Conservation (phyloP, 805 yeast genomes). For the Pichia membranifaciens region DNA sequence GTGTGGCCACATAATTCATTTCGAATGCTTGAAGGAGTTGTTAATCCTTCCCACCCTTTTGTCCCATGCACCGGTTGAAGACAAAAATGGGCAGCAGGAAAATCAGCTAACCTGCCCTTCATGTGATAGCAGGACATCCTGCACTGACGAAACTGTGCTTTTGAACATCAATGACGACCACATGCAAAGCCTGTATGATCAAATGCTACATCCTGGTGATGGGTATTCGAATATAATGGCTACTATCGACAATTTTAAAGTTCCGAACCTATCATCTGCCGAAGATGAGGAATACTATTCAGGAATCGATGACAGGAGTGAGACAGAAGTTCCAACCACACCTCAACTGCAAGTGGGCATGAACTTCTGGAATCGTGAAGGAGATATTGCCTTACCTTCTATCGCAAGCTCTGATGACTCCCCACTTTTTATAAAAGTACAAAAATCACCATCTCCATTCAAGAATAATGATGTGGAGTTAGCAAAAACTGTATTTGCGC, state of each 20-base stretch:
- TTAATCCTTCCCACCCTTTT: not conserved
- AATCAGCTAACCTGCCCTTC: slow-evolving; percentile 14
- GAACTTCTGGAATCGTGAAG: slow-evolving; percentile 16
- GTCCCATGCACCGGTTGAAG: not conserved
- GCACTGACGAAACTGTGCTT: slow-evolving; percentile 1
- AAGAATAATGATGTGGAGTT: slow-evolving; percentile 9
- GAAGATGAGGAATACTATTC: not conserved
- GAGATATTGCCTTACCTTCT: not conserved
- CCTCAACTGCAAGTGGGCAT: slow-evolving; percentile 23
- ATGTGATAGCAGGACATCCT: slow-evolving; percentile 7
- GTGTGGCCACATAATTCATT: slow-evolving; percentile 42
- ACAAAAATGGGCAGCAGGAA: not conserved
- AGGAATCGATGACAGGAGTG: not conserved
- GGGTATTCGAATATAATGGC: slow-evolving; percentile 3
- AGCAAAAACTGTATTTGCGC: slow-evolving; percentile 22
- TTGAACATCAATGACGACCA: not conserved
- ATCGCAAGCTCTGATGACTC: not conserved
- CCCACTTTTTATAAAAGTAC: not conserved
- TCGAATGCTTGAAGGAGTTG: slow-evolving; percentile 35
- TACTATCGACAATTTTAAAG: slow-evolving; percentile 5
- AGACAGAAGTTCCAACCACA: slow-evolving; percentile 16
- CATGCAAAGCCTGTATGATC: not conserved
- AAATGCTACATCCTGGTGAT: slow-evolving; percentile 1
- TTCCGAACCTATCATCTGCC: not conserved
- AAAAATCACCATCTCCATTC: not conserved